Percentiles rank a stretch among this genome's conserved stretches.
phyloP scores from a whole-genome alignment of 1,284 basidiomycete genomes.

The Agroathelia rolfsii region DNA sequence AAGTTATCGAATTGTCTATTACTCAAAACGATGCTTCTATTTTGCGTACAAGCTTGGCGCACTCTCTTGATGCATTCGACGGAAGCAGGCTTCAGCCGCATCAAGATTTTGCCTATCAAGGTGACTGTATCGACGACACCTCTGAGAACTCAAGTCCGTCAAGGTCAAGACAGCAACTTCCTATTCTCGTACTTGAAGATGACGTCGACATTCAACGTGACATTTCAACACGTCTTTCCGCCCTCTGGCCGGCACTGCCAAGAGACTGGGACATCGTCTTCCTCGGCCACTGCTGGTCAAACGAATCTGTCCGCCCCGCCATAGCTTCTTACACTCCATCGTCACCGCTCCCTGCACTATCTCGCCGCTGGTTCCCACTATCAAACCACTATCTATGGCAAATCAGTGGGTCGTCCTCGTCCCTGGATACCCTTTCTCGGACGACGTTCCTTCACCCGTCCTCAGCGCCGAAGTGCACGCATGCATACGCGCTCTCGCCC shows the following conservation, averaged over 20 bases:
- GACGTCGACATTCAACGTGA: conserved; percentile 74
- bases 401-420: too few relatives aligned
- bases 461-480: conserved; percentile 53
- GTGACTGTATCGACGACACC: too few relatives aligned
- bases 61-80: too few relatives aligned
- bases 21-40: too few relatives aligned
- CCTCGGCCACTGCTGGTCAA: conserved; percentile 71
- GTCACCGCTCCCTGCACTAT: conserved; percentile 7
- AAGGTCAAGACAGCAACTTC: too few relatives aligned
- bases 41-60: too few relatives aligned
- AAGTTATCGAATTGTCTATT: too few relatives aligned
- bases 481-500: conserved; percentile 51
- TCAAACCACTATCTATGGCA: too few relatives aligned
- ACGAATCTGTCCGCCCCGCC: conserved; percentile 36
- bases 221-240: conserved; percentile 35
- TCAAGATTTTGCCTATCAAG: too few relatives aligned
- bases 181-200: conserved; percentile 65
- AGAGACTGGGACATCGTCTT: conserved; percentile 67
- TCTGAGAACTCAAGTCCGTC: too few relatives aligned
- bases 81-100: too few relatives aligned
- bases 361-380: conserved; percentile 5
- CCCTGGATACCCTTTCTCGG: neutral
- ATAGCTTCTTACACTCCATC: conserved; percentile 15
- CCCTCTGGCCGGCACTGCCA: conserved; percentile 50
- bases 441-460: conserved; percentile 40